Base-by-base conservation (phyloP, 306 rosid genomes). In the Adenanthera pavonina region DNA sequence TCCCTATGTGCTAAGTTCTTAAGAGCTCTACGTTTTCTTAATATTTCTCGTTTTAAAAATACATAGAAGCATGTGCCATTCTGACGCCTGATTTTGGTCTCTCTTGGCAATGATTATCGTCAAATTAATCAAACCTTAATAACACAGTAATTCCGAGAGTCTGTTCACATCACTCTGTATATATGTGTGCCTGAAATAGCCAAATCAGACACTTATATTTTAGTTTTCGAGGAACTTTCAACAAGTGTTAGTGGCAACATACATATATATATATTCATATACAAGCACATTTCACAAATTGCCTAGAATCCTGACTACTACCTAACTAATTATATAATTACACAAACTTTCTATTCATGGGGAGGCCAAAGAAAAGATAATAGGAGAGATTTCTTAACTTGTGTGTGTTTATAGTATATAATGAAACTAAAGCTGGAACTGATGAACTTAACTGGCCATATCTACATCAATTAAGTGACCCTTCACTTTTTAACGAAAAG, bases 11-110 rank as follows among this genome's bases (percentile, higher is more conserved):
- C 65, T 82, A 66, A 69, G 68, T 84, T 84, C 80, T 78, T 66
- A 69, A 49, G 80, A 59, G 14, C 47, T 46, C 56, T 62, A 43
- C 77, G 19, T 48, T 5, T 76, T 53, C 53, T 59, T 53, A 53
- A 10, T 12, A 33, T 59, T 19, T 72, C 19, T 33, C 0, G 7
- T 14, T 41, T 69, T 66, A 44, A 19, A 59, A 56, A 46, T 14
- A 65, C 56, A 30, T 34, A 13, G 15, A 48, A 25, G 12, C 76
- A 49, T 59, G 52, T 87, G 77, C 71, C 59, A 81, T 60, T 33
- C 70, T 84, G 85, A 81, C 89, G 86, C 84, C 76, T 80, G 7
- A 10, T 15, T 80, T 76, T 81, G 69, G 82, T 60, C 69, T 60
- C 25, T 71, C 70, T 61, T 65, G 8, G 51, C 57, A 66, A 83